A percentile compares a stretch with the other conserved stretches of the same genome.
These are phyloP conservation scores for Moniliophthora roreri DNA, from an alignment of 1,284 basidiomycete species.

Conservation along the genomic window DNA sequence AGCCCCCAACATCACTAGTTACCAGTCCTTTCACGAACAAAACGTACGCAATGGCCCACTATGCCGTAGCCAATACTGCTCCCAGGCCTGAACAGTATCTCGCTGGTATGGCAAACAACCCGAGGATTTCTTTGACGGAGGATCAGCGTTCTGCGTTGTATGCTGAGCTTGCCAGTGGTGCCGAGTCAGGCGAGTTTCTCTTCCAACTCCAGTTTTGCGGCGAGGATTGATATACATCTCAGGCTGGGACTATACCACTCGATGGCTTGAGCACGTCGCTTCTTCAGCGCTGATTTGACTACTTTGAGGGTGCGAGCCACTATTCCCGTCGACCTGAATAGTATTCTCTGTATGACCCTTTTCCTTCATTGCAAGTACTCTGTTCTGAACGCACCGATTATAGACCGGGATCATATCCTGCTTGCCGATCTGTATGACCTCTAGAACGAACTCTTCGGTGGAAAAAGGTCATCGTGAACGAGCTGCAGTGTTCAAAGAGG, in stretches of 20 bases:
- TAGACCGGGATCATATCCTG: slow-evolving; percentile 64
- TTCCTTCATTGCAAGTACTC: not conserved
- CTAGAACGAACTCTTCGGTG: slow-evolving; percentile 42
- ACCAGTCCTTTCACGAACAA: slow-evolving; percentile 73
- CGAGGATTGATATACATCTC: not conserved
- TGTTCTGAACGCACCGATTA: not conserved
- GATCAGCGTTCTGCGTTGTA: slow-evolving; percentile 70
- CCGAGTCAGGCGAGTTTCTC: slow-evolving; percentile 63
- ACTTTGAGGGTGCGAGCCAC: slow-evolving; percentile 71
- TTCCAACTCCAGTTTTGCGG: not conserved
- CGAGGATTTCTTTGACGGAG: slow-evolving; percentile 56
- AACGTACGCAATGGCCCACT: slow-evolving; percentile 69
- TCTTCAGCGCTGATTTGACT: slow-evolving; percentile 50
- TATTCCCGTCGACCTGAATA: slow-evolving; percentile 81
- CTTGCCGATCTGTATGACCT: slow-evolving; percentile 74
- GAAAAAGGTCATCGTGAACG: slow-evolving; percentile 55
- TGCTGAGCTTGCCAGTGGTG: slow-evolving; percentile 85
- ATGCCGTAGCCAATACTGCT: slow-evolving; percentile 78
- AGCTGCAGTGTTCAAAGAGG: slow-evolving; percentile 60
- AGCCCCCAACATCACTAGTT: too few relatives aligned
- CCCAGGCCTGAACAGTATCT: slow-evolving; percentile 87
- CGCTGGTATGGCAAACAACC: slow-evolving; percentile 69
- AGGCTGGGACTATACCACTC: slow-evolving; percentile 47
- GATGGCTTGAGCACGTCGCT: slow-evolving; percentile 40
- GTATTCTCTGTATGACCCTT: slow-evolving; percentile 70